Base-by-base conservation (phyloP, 192 early-diverging fungal species). In the Linnemannia hyalina region DNA sequence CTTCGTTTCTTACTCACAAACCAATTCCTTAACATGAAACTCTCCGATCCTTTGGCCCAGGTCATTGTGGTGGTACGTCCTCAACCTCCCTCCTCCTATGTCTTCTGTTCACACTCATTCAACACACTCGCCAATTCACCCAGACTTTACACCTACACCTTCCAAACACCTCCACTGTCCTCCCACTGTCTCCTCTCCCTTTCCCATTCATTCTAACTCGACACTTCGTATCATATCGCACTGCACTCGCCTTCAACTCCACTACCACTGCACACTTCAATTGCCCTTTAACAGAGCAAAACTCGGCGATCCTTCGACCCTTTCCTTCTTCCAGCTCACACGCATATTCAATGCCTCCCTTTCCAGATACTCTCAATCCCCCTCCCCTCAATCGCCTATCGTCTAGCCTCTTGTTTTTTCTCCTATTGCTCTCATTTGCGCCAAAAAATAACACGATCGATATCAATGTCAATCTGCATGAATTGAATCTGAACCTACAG, bases 1-100 rank as follows among this genome's bases (percentile, higher is more conserved):
- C 70, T 13, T 70, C 71, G 20, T 36, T 44, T 71, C 13, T 47
- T 1, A 22, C 23, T 42, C 4, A 15, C 49, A 18, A 11, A 20
- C 49, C 3, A 52, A 73, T 23, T 6, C 63, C 40, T 52, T 52
- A 74, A 76, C 60, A 32, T 76, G 35, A 79, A 68, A 35, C 80
- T 86, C 75, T 46, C 75, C 52, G 84, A 86, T 70, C 84, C 84
- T 74, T 57, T 81, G 71, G 68, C 79, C 72, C 84, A 86, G 79
- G 49, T 86, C 60, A 74, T 81, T 32, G 70, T 86, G 38, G 71
- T 86, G 84, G 82, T 85, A 55, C 65, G 82, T 70, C 23, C 18
- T 52, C 44, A 46, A 38, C 41, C 6, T 9, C 6, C 9, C 35
- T 75, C 73, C 8, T 20, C n/a, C 6, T 70, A 6, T 26, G 36